Evolutionary conservation across 2,329 filamentous ascomycete genomes (phyloP).

Genomic region (Camptophora hylomeconis): DNA sequence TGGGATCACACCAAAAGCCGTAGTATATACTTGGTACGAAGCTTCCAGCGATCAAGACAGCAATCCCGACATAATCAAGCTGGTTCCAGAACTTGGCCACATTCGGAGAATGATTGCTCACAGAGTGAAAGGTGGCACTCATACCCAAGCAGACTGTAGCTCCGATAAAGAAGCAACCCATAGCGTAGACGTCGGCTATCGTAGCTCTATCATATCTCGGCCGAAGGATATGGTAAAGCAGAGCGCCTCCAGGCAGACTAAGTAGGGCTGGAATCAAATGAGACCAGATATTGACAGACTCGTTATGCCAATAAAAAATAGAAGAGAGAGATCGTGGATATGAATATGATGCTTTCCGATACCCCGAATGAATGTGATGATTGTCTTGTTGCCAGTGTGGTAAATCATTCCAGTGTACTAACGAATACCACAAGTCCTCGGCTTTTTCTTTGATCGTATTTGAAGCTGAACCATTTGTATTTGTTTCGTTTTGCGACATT

Average conservation of each 20-base stretch:
- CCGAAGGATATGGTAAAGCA: slow-evolving; percentile 45
- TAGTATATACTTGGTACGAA: slow-evolving; percentile 84
- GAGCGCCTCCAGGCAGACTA: slow-evolving; percentile 24
- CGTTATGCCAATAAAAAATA: slow-evolving; percentile 53
- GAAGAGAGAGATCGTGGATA: slow-evolving; percentile 45
- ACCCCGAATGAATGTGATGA: slow-evolving; percentile 54
- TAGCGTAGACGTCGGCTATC: slow-evolving; percentile 53
- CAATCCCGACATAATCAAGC: slow-evolving; percentile 88
- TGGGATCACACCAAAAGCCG: slow-evolving; percentile 60
- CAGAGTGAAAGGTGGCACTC: slow-evolving; percentile 73
- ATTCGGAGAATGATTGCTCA: slow-evolving; percentile 67
- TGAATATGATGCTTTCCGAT: slow-evolving; percentile 50
- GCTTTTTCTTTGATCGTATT: slow-evolving; percentile 9
- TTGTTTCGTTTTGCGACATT: background rate
- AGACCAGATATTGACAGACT: slow-evolving; percentile 59
- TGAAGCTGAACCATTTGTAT: background rate
- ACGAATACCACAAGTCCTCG: slow-evolving; percentile 19
- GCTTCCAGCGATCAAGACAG: slow-evolving; percentile 79
- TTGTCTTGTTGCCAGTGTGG: slow-evolving; percentile 50
- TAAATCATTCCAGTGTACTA: slow-evolving; percentile 36
- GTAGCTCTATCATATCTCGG: slow-evolving; percentile 55
- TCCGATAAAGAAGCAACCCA: slow-evolving; percentile 67
- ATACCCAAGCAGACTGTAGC: slow-evolving; percentile 62
- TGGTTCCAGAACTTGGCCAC: slow-evolving; percentile 82
- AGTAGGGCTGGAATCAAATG: slow-evolving; percentile 55